Evolutionary conservation across 2,329 filamentous ascomycete genomes (phyloP), one percentile per base, ranked within the genome.

Genomic region (Clathrospora elynae): DNA sequence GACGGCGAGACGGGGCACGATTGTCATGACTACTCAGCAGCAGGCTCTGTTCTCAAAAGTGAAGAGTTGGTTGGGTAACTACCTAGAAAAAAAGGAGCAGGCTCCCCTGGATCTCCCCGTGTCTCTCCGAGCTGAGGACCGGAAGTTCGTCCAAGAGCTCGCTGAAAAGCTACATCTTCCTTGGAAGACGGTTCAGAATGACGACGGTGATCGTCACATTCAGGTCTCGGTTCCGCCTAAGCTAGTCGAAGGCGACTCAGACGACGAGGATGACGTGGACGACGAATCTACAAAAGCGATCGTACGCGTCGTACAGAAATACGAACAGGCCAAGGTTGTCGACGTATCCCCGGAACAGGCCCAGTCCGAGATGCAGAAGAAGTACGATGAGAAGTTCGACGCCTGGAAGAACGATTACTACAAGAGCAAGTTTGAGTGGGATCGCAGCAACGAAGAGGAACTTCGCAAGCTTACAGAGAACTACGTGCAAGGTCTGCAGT

Each of bases 321-420:
- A 96, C 64, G 91, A 97, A 62, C 92, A 89, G 55, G 93, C 93
- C 14, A 84, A 88, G 61, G 83, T 96, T 16, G 78, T 93, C 25
- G 91, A 97, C 59, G 72, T 89, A 33, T 86, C 87, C 2, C 75
- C 85, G 1, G 88, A 90, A 54, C 87, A 96, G 61, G 87, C 87
- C 11, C 85, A 93, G 67, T 79, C 82, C 35, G 82, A 86, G 12
- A 87, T 92, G 70, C 83, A 95, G 58, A 80, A 86, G 66, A 86
- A 93, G 59, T 99, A 99, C 68, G 84, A 96, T 59, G 77, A 88
- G 55, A 96, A 95, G 65, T 97, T 97, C 66, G 77, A 84, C 49
- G 82, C 85, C 42, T 99, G 93, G 93, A 99, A 96, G 75, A 86
- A 95, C 69, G 85, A 88, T 49, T 96, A 99, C 72, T 99, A 99